A percentile compares a stretch with the other conserved stretches of the same genome.
These are phyloP conservation scores for Erysiphe pulchra DNA, from an alignment of 2,329 filamentous ascomycete species.

Conservation along the genomic window DNA sequence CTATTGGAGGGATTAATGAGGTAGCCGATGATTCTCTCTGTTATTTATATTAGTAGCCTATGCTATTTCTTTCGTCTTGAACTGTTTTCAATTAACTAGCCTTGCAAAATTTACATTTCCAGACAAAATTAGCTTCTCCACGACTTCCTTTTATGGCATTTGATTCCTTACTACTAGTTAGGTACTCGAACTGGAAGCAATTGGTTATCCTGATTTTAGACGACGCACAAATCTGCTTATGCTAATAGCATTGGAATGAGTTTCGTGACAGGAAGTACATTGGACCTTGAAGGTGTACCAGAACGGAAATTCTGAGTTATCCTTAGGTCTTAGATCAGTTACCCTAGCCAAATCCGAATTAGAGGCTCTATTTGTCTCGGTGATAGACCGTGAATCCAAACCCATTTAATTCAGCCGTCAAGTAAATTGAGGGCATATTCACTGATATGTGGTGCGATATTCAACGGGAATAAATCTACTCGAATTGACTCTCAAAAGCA, in stretches of 20 bases:
- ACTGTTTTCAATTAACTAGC: slow-evolving; percentile 19
- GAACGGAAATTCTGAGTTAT: slow-evolving; percentile 61
- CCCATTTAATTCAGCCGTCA: slow-evolving; percentile 47
- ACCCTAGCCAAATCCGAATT: slow-evolving; percentile 29
- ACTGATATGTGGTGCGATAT: not conserved
- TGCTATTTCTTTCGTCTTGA: not conserved
- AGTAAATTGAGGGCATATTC: slow-evolving; percentile 35
- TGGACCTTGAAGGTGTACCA: slow-evolving; percentile 97
- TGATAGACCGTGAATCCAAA: slow-evolving; percentile 16
- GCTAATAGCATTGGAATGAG: slow-evolving; percentile 62
- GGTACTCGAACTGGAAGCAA: not conserved
- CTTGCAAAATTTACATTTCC: slow-evolving; percentile 97
- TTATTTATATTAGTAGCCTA: not conserved
- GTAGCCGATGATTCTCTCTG: slow-evolving; percentile 67
- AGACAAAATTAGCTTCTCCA: slow-evolving; percentile 97
- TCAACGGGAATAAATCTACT: no score
- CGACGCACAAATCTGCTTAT: slow-evolving; percentile 56
- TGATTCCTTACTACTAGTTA: slow-evolving; percentile 32
- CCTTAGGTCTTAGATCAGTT: slow-evolving; percentile 64
- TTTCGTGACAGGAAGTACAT: slow-evolving; percentile 91
- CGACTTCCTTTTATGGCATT: slow-evolving; percentile 82
- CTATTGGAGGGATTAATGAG: slow-evolving; percentile 46
- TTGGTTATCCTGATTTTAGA: not conserved
- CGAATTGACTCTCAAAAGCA: not conserved
- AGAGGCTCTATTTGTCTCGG: not conserved